A percentile compares a stretch with the other conserved stretches of the same genome.
phyloP scores from a whole-genome alignment of 108 stramenopile genomes.

The Seminavis robusta region DNA sequence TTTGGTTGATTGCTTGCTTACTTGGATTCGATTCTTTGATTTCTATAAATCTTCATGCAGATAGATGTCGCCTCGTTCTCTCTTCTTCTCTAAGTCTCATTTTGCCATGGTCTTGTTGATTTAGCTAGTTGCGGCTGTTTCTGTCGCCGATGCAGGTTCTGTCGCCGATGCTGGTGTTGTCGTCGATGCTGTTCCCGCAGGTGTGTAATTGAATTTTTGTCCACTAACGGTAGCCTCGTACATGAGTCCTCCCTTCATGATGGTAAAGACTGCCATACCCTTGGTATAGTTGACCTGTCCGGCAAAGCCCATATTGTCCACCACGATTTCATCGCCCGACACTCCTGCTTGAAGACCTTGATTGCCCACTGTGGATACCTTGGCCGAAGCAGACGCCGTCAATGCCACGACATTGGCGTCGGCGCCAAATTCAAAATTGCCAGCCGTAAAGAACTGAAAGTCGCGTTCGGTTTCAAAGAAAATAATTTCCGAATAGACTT shows the following conservation, averaged over 20 bases:
- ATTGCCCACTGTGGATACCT: constrained; percentile 35
- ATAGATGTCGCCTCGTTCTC: too few relatives aligned
- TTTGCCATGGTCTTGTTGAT: too few relatives aligned
- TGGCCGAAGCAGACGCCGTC: constrained; percentile 27
- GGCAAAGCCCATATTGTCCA: neutral
- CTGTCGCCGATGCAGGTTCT: too few relatives aligned
- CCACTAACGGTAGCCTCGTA: constrained; percentile 34
- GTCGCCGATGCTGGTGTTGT: too few relatives aligned
- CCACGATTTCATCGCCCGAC: constrained; percentile 7
- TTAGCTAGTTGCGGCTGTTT: too few relatives aligned
- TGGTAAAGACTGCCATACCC: constrained; percentile 44
- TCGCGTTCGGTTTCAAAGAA: constrained; percentile 43
- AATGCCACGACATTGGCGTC: constrained; percentile 43
- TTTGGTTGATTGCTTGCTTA: too few relatives aligned
- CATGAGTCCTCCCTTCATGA: constrained; percentile 34
- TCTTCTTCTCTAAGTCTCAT: too few relatives aligned
- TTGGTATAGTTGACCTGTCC: constrained; percentile 21
- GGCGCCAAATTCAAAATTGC: constrained; percentile 41
- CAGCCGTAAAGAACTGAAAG: constrained; percentile 23
- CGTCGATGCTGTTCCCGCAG: too few relatives aligned
- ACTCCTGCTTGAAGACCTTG: constrained; percentile 13
- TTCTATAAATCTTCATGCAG: too few relatives aligned
- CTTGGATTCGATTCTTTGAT: too few relatives aligned
- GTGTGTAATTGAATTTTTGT: constrained; percentile 29
- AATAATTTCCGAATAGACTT: constrained; percentile 37